Evolutionary conservation across 345 rosid genomes (phyloP).

Genomic region (Excoecaria agallocha): DNA sequence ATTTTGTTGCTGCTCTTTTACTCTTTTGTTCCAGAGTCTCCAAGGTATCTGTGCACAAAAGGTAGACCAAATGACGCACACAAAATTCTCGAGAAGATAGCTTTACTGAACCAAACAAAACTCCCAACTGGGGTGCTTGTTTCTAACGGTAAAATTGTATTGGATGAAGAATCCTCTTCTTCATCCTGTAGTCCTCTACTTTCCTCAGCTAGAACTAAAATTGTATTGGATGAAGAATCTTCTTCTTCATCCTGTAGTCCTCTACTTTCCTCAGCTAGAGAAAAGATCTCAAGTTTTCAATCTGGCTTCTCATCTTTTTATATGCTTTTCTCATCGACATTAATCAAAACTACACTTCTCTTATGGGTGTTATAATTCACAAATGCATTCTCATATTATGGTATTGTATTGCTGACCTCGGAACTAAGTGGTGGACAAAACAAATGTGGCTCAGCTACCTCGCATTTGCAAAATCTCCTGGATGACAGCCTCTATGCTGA

Average conservation of each 20-base stretch:
- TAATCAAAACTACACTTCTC: slow-evolving; percentile 20
- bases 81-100: slow-evolving; percentile 23
- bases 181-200: slow-evolving; percentile 15
- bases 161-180: slow-evolving; percentile 15
- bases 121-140: slow-evolving; percentile 25
- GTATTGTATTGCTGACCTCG: slow-evolving; percentile 26
- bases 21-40: slow-evolving; percentile 19
- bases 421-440: slow-evolving; percentile 16
- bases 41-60: slow-evolving; percentile 26
- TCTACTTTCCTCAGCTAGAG: slow-evolving; percentile 10
- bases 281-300: not conserved
- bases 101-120: slow-evolving; percentile 15
- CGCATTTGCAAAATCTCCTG: not conserved
- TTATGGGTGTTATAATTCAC: slow-evolving; percentile 26
- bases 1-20: slow-evolving; percentile 20
- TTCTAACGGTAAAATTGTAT: not conserved
- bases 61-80: slow-evolving; percentile 17
- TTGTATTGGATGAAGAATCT: slow-evolving; percentile 10
- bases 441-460: slow-evolving; percentile 12
- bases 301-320: slow-evolving; percentile 17
- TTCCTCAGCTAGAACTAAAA: not conserved
- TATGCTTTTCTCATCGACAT: slow-evolving; percentile 25
- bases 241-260: slow-evolving; percentile 13
- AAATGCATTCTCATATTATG: slow-evolving; percentile 23
- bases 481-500: slow-evolving; percentile 18